These are phyloP conservation scores for Polyporus tsugae DNA, from an alignment of 1,284 basidiomycete genomes.

Conservation along the genomic window DNA sequence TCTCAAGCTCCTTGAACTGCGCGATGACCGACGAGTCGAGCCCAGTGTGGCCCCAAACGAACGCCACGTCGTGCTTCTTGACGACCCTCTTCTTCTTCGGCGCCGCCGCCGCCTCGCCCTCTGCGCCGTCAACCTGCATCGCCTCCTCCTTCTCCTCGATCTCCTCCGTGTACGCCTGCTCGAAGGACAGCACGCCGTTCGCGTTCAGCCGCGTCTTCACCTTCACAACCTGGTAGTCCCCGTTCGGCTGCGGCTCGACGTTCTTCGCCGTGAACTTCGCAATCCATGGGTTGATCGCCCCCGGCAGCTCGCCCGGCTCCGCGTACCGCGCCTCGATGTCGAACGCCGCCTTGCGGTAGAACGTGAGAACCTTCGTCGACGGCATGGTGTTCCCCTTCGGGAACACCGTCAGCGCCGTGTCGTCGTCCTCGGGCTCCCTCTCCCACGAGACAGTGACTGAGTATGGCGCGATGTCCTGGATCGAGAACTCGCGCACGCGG, in stretches of 20 bases:
- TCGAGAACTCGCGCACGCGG: constrained; percentile 92
- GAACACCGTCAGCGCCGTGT: constrained; percentile 90
- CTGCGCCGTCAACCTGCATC: constrained; percentile 71
- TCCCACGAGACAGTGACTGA: constrained; percentile 91
- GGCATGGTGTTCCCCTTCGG: constrained; percentile 84
- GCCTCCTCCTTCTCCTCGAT: constrained; percentile 83
- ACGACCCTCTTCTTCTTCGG: constrained; percentile 86
- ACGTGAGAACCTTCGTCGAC: constrained; percentile 94
- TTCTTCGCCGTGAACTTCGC: constrained; percentile 83
- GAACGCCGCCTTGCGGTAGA: constrained; percentile 89
- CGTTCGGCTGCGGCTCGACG: constrained; percentile 72
- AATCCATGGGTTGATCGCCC: constrained; percentile 85
- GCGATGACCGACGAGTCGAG: constrained; percentile 73
- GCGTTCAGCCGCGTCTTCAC: constrained; percentile 88
- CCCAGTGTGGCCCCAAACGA: constrained; percentile 69
- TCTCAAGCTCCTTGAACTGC: constrained; percentile 79
- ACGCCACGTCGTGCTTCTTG: constrained; percentile 84
- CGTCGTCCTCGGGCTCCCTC: constrained; percentile 78
- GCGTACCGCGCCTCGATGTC: constrained; percentile 87
- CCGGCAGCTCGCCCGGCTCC: constrained; percentile 74
- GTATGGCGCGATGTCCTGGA: constrained; percentile 86
- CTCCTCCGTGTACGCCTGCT: constrained; percentile 86
- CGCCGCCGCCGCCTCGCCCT: constrained; percentile 55
- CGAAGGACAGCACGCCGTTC: constrained; percentile 88
- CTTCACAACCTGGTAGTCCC: constrained; percentile 84